Base-by-base conservation (phyloP, 2,329 filamentous ascomycete species). In the Dactylellina drechsleri region DNA sequence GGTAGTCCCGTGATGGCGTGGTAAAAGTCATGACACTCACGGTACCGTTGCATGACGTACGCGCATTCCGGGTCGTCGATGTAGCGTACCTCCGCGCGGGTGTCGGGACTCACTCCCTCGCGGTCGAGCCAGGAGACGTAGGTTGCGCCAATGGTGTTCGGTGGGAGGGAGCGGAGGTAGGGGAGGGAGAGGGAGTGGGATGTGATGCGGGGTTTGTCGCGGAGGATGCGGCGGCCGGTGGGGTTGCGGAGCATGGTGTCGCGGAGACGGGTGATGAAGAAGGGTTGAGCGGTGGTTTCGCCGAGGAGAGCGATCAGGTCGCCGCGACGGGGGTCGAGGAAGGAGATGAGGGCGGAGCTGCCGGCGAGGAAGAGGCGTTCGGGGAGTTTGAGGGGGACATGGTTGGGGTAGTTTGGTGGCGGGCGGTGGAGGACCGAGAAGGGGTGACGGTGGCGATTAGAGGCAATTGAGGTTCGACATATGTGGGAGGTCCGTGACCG, bases 31-130 rank as follows among this genome's bases (percentile, higher is more conserved):
- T 99, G 95, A 78, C 91, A 96, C 83, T 99, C 95, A 76, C 95
- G 89, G 83, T 99, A 99, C 64, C 95, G 89, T 84, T 98, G 95
- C 91, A 99, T 96, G 16, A 98, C 95, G 84, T 98, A 99, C 41
- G 95, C 95, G 81, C 93, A 96, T 83, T 99, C 95, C 79, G 91
- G 90, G 81, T 98, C 90, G 82, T 98, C 93, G 76, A 99, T 93
- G 83, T 96, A 98, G 61, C 91, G 88, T 47, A 99, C 95, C 1
- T 83, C 82, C 47, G 90, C 85, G 53, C 95, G 89, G 5, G 94
- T 97, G 82, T 99, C 95, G 0, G 95, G 95, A 7, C 91, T 91
- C 13, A 99, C 94, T 76, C 92, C 92, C 82, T 99, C 95, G 53
- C 91, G 88, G 82, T 97, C 93, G n/a, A 98, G 86, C 94, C 95